Base-by-base conservation (phyloP, 768 basidiomycete species). In the Leccinum fibrillosum region DNA sequence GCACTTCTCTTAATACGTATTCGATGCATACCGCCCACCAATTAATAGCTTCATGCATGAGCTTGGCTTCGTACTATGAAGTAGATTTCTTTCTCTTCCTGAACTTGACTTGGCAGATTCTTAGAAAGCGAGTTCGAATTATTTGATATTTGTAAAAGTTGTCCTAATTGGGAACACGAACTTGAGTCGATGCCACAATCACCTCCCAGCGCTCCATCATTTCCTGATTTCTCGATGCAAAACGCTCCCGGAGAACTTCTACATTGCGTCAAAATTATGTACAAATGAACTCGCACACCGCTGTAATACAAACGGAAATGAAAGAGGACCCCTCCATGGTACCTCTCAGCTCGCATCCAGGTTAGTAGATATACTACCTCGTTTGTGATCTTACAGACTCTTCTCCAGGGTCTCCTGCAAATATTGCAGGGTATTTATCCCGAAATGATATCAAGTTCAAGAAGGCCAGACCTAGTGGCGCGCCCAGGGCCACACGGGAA, bases 21-120 rank as follows among this genome's bases (percentile, higher is more conserved):
- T 17, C 25, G 12, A 63, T 78, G 37, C 65, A 44, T 68, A 92
- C 93, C 95, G 83, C 71, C 98, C 94, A 26, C 97, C 97, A 66
- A 99, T 98, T 11, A 32, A 32, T 32, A 25, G 97, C 97, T 77
- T 98, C 95, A 65, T 98, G 95, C 97, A 99, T 98, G 59, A 99
- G 81, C 75, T 98, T 98, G 44, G 97, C 96, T 4, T 30, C 30
- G 30, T 30, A 97, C 97, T 65, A 98, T 99, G 45, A 96, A 86
- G 17, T 83, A 76, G 55, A 99, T 92, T 75, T 99, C 97, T 73
- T 98, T 97, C 61, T 94, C 91, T 78, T 97, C 92, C 94, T 96
- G 26, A 26, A 26, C 26, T 26, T 26, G 26, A 26, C 26, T 26
- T 26, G 8, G 26, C 8, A 26, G 26, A 26, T 7, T 26, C 26